Percentiles rank a stretch among this genome's conserved stretches.
These are phyloP conservation scores for Xylaria sp. DNA, from an alignment of 2,329 filamentous ascomycete species.

Conservation along the genomic window DNA sequence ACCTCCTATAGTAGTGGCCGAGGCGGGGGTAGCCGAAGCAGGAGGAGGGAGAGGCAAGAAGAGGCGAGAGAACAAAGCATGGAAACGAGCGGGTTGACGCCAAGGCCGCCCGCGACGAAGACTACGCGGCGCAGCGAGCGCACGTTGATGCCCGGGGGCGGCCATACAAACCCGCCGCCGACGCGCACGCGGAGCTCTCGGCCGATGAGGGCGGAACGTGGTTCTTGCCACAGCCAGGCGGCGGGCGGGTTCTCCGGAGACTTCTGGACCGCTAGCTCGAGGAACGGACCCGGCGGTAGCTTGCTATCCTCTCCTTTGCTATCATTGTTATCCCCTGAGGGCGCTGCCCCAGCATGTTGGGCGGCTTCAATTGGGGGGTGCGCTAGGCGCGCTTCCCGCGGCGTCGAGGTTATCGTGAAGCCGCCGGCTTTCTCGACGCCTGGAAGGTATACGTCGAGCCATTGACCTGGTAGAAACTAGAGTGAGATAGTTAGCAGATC, in stretches of 20 bases:
- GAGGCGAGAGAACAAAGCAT: conserved; percentile 66
- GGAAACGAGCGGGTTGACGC: conserved; percentile 80
- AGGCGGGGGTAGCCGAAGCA: neutral
- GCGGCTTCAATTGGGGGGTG: conserved; percentile 8
- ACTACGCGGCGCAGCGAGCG: conserved; percentile 63
- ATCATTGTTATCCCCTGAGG: neutral
- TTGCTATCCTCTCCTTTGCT: neutral
- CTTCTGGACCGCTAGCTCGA: conserved; percentile 80
- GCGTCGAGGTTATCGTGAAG: conserved; percentile 85
- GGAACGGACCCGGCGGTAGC: conserved; percentile 48
- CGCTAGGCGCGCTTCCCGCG: conserved; percentile 55
- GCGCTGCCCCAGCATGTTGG: neutral
- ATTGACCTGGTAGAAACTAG: conserved; percentile 84
- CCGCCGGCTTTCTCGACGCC: conserved; percentile 73
- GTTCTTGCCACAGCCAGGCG: conserved; percentile 73
- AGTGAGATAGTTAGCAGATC: no score
- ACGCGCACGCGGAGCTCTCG: conserved; percentile 69
- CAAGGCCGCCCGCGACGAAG: conserved; percentile 81
- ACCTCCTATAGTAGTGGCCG: conserved; percentile 11
- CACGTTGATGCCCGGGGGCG: conserved; percentile 59
- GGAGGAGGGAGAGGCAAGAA: neutral
- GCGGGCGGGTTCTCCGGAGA: conserved; percentile 75
- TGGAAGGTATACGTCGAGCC: conserved; percentile 83
- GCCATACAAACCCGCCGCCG: conserved; percentile 83
- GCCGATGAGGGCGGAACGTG: conserved; percentile 59